Base-by-base conservation (phyloP, 495 filamentous ascomycete species). In the Talaromyces liani region DNA sequence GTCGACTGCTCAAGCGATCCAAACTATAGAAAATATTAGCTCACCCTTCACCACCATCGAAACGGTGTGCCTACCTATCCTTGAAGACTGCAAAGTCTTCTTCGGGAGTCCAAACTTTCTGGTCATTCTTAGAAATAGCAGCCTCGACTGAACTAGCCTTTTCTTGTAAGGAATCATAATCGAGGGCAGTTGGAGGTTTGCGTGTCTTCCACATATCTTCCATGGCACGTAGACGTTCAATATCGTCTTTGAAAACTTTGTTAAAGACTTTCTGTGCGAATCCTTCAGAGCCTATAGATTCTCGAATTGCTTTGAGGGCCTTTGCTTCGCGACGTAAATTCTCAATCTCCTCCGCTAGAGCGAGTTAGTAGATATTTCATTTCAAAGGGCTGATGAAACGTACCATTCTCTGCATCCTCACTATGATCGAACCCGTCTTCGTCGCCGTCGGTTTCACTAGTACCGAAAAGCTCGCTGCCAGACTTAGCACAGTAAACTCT, bases 201-300 rank as follows among this genome's bases (percentile, higher is more conserved):
- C 91, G 81, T 14, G 83, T 84, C 76, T 93, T 96, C 95, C 95
- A 99, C 92, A 97, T 95, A 61, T 94, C 93, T 66, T 93, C 89
- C 90, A 96, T 93, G 4, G 84, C 88, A n/a, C 87, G 81, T 60
- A 98, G 71, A 7, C 93, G 87, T 47, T 88, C 79, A 55, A 98
- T 91, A 68, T 99, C 94, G 29, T 88, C 82, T 55, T 85, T 85
- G 76, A 92, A 99, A 4, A 99, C 92, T 71, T 97, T 99, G 58
- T 93, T 82, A 71, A 98, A 99, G 0, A 99, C 84, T 68, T 89
- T 85, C 56, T 85, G 80, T 9, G 87, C 75, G 65, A 97, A 97
- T n/a, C 89, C 84, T 6, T 84, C 78, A 0, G 88, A 91, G 18
- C 91, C 92, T 73, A 96, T 93, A 0, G 91, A 88, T 60, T 90